Conservation (phyloP, 2,329 filamentous ascomycete genomes). For the Zasmidium angulare region DNA sequence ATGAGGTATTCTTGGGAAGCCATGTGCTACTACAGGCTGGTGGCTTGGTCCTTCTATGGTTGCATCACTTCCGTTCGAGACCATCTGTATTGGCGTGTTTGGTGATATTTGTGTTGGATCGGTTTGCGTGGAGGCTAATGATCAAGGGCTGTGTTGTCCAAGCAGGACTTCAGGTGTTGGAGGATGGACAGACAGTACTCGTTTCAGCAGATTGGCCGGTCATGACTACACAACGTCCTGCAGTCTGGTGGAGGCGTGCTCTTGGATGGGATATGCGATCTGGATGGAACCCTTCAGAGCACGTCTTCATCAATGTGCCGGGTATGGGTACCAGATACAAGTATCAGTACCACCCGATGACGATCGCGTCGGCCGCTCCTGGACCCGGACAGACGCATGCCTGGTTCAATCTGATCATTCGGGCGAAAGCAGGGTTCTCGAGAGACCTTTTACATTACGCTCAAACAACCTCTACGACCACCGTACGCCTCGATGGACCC, state of each 20-base stretch:
- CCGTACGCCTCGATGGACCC: constrained; percentile 61
- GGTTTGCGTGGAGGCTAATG: constrained; percentile 57
- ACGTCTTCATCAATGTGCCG: constrained; percentile 63
- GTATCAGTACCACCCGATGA: constrained; percentile 66
- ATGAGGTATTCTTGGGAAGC: constrained; percentile 61
- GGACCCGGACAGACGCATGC: constrained; percentile 42
- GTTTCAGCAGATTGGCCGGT: constrained; percentile 48
- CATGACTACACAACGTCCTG: neutral
- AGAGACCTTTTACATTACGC: constrained; percentile 55
- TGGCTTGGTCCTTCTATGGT: constrained; percentile 58
- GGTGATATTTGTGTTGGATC: constrained; percentile 58
- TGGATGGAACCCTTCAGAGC: constrained; percentile 63
- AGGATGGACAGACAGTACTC: constrained; percentile 58
- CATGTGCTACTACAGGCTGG: constrained; percentile 60
- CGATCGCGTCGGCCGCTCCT: constrained; percentile 62
- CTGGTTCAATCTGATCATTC: constrained; percentile 59
- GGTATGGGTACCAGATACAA: constrained; percentile 52
- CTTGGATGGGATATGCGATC: constrained; percentile 28
- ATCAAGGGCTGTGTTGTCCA: constrained; percentile 51
- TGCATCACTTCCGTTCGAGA: constrained; percentile 56
- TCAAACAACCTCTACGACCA: constrained; percentile 42
- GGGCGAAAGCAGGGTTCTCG: constrained; percentile 62
- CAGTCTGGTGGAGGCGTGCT: constrained; percentile 12
- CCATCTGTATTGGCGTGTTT: constrained; percentile 57
- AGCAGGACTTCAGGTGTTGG: constrained; percentile 54